A percentile compares a stretch with the other conserved stretches of the same genome.
phyloP scores from a whole-genome alignment of 2,329 filamentous ascomycete species.

The Ophiosphaerella korrae region DNA sequence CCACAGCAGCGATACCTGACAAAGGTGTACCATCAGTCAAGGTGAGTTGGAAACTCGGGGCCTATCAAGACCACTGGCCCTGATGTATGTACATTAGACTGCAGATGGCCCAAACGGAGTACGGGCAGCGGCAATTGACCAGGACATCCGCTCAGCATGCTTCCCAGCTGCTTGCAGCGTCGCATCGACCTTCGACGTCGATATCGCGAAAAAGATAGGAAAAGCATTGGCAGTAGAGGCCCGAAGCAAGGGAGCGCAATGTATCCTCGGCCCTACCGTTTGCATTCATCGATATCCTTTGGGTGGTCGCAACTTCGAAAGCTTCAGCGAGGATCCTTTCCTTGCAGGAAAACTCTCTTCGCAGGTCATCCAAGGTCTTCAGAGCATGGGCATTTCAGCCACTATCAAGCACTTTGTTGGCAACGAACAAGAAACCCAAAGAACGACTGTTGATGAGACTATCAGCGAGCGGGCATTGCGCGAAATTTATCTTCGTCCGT shows the following conservation, averaged over 20 bases:
- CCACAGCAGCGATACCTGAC: neutral
- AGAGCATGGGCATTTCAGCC: slow-evolving; percentile 58
- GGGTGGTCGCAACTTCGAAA: slow-evolving; percentile 73
- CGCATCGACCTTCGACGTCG: neutral
- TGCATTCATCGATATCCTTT: slow-evolving; percentile 61
- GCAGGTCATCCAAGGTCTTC: slow-evolving; percentile 57
- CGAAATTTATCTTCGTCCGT: slow-evolving; percentile 51
- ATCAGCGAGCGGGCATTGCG: slow-evolving; percentile 61
- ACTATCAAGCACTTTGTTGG: slow-evolving; percentile 57
- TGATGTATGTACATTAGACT: neutral
- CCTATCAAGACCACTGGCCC: too few species aligned
- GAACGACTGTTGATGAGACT: neutral
- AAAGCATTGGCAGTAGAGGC: neutral
- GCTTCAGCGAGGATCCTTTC: slow-evolving; percentile 70
- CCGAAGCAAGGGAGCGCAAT: neutral
- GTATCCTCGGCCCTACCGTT: neutral
- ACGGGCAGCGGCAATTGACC: neutral
- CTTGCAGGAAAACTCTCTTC: slow-evolving; percentile 59
- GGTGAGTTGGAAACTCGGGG: neutral
- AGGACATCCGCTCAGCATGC: neutral
- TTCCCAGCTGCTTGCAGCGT: neutral
- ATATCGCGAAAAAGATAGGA: neutral
- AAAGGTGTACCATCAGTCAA: neutral
- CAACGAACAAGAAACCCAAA: slow-evolving; percentile 58
- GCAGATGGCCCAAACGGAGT: neutral